A percentile compares a stretch with the other conserved stretches of the same genome.
Evolutionary conservation across 768 basidiomycete species (phyloP).

Genomic region (Sarcodon sp.): DNA sequence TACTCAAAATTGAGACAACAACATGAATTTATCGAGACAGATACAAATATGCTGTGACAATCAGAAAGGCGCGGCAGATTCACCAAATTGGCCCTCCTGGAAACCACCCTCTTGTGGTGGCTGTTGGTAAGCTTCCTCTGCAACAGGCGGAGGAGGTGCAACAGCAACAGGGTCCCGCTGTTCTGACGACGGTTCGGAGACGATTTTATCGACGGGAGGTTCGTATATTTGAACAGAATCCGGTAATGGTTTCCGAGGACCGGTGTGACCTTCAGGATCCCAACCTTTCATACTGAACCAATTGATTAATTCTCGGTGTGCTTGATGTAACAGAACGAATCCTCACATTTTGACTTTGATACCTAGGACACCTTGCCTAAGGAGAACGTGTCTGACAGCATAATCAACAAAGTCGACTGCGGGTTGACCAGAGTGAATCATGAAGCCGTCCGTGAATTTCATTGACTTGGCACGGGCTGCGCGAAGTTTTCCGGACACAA

Average conservation of each 20-base stretch:
- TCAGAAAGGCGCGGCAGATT: not conserved
- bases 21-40: too few relatives aligned
- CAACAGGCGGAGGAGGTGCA: slow-evolving; percentile 36
- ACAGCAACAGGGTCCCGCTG: slow-evolving; percentile 56
- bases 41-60: not conserved
- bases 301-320: slow-evolving; percentile 5
- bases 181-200: slow-evolving; percentile 84
- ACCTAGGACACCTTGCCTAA: slow-evolving; percentile 97
- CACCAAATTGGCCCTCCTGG: not conserved
- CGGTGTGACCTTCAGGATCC: slow-evolving; percentile 83
- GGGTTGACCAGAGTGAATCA: slow-evolving; percentile 98
- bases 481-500: slow-evolving; percentile 98
- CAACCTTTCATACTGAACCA: slow-evolving; percentile 81
- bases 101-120: not conserved
- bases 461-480: slow-evolving; percentile 99
- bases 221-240: slow-evolving; percentile 88
- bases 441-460: slow-evolving; percentile 99
- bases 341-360: slow-evolving; percentile 99
- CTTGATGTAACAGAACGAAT: not conserved
- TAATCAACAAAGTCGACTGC: slow-evolving; percentile 93
- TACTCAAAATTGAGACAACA: too few relatives aligned
- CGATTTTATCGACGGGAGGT: slow-evolving; percentile 83
- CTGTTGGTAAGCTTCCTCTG: slow-evolving; percentile 35
- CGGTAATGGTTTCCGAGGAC: slow-evolving; percentile 89
- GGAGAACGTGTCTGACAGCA: slow-evolving; percentile 94